Percentiles rank a stretch among this genome's conserved stretches.
phyloP scores from a whole-genome alignment of 1,139 yeast species.

The Scheffersomyces titani region DNA sequence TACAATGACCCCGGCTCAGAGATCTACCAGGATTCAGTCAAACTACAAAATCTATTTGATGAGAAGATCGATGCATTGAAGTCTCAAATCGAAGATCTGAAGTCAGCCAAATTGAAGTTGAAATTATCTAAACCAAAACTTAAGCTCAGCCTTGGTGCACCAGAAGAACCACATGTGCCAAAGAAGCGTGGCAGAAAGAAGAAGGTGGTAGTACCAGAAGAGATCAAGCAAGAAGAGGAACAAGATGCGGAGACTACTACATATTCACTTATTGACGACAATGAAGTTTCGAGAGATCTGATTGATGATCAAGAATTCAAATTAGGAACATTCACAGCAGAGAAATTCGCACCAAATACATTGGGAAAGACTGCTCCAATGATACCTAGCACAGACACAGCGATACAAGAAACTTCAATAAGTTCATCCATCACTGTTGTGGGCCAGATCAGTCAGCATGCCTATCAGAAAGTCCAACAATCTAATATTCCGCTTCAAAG shows the following conservation, averaged over 20 bases:
- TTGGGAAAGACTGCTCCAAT: constrained; percentile 19
- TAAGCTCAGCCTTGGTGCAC: constrained; percentile 16
- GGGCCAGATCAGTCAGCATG: constrained; percentile 24
- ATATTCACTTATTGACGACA: neutral
- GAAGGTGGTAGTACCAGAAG: constrained; percentile 19
- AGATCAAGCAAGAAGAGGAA: constrained; percentile 18
- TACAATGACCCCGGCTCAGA: constrained; percentile 59
- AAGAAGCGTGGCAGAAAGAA: constrained; percentile 22
- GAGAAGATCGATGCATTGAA: constrained; percentile 30
- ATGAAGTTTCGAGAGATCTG: constrained; percentile 4
- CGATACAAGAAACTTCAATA: constrained; percentile 20
- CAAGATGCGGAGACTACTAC: constrained; percentile 8
- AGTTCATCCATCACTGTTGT: constrained; percentile 16
- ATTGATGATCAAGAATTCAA: constrained; percentile 5
- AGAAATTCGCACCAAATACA: constrained; percentile 11
- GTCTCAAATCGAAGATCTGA: constrained; percentile 14
- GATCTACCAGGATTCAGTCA: constrained; percentile 57
- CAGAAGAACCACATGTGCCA: constrained; percentile 15
- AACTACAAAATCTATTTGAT: constrained; percentile 38
- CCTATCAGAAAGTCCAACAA: constrained; percentile 26
- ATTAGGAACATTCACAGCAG: constrained; percentile 3
- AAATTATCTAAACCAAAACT: constrained; percentile 29
- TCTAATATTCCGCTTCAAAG: constrained; percentile 18
- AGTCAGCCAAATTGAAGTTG: constrained; percentile 25
- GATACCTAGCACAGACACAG: constrained; percentile 18